Conservation (phyloP, 2,329 filamentous ascomycete genomes). For the Ophiocordyceps polyrhachis-furcata region DNA sequence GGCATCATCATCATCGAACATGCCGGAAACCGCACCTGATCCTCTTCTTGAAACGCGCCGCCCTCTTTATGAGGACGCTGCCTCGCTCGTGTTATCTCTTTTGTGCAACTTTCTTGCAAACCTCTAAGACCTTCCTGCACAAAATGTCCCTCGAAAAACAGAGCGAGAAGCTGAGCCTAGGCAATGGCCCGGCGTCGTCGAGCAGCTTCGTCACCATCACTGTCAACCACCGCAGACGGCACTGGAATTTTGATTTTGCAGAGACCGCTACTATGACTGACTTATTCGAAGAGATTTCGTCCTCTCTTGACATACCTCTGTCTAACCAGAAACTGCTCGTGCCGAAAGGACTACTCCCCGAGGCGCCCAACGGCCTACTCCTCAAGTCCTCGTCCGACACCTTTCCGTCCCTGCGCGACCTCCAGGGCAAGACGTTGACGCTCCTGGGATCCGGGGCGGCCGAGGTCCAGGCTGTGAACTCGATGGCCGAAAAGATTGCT, state of each 20-base stretch:
- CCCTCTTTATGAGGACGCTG: not conserved
- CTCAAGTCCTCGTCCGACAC: conserved; percentile 46
- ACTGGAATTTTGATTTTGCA: conserved; percentile 24
- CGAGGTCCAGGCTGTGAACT: conserved; percentile 37
- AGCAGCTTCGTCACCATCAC: conserved; percentile 19
- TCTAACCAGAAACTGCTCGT: conserved; percentile 51
- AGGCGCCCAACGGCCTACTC: conserved; percentile 37
- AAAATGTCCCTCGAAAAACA: not conserved
- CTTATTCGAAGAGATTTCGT: conserved; percentile 39
- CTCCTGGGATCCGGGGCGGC: conserved; percentile 44
- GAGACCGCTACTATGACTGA: conserved; percentile 32
- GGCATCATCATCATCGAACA: not conserved
- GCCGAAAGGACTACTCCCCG: conserved; percentile 35
- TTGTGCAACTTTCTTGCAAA: not conserved
- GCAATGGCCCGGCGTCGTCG: not conserved
- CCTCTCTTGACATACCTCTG: conserved; percentile 36
- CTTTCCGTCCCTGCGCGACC: conserved; percentile 24
- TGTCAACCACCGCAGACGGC: conserved; percentile 26
- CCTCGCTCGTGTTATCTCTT: not conserved
- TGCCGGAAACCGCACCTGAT: not conserved
- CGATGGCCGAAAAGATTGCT: conserved; percentile 28
- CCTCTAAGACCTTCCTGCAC: not conserved
- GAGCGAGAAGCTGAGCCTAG: not conserved
- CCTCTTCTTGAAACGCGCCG: not conserved
- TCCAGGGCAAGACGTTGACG: conserved; percentile 40